phyloP scores from a whole-genome alignment of 495 filamentous ascomycete genomes.

The Symbiotaphrina buchneri region DNA sequence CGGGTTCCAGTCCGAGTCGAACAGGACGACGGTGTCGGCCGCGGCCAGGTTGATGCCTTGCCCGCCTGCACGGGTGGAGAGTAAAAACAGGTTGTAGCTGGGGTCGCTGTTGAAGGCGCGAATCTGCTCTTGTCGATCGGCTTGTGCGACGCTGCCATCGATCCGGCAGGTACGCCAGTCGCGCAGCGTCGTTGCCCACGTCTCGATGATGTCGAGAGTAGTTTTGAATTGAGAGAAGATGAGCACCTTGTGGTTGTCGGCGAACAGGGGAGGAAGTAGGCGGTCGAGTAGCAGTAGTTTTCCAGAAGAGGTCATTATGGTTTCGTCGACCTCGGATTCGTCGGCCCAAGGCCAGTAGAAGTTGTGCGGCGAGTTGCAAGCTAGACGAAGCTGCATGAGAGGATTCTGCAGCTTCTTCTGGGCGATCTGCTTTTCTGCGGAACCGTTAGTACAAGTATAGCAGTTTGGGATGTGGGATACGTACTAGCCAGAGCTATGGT shows the following conservation, averaged over 20 bases:
- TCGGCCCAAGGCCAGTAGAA: constrained; percentile 79
- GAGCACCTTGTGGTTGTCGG: constrained; percentile 65
- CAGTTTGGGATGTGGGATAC: constrained; percentile 8
- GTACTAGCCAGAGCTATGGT: constrained; percentile 62
- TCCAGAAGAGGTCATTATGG: constrained; percentile 42
- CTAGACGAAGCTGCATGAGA: constrained; percentile 75
- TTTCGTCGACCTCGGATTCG: constrained; percentile 19
- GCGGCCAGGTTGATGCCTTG: constrained; percentile 75
- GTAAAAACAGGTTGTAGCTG: constrained; percentile 55
- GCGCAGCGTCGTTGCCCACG: constrained; percentile 53
- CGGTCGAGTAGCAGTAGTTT: constrained; percentile 92
- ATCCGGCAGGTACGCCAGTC: constrained; percentile 73
- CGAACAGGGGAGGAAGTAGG: constrained; percentile 53
- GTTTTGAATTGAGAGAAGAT: constrained; percentile 96
- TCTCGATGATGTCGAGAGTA: constrained; percentile 74
- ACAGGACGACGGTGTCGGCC: constrained; percentile 54
- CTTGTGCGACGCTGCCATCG: constrained; percentile 67
- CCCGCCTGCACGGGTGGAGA: constrained; percentile 79
- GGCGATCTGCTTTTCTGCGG: constrained; percentile 50
- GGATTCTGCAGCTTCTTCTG: constrained; percentile 91
- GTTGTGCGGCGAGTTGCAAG: constrained; percentile 85
- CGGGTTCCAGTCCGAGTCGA: constrained; percentile 86
- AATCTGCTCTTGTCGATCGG: constrained; percentile 66
- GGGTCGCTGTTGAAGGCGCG: constrained; percentile 58
- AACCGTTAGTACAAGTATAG: background rate